Evolutionary conservation across 2,329 filamentous ascomycete genomes (phyloP), one percentile per base, ranked within the genome.

Genomic region (Hymenoscyphus salicellus): DNA sequence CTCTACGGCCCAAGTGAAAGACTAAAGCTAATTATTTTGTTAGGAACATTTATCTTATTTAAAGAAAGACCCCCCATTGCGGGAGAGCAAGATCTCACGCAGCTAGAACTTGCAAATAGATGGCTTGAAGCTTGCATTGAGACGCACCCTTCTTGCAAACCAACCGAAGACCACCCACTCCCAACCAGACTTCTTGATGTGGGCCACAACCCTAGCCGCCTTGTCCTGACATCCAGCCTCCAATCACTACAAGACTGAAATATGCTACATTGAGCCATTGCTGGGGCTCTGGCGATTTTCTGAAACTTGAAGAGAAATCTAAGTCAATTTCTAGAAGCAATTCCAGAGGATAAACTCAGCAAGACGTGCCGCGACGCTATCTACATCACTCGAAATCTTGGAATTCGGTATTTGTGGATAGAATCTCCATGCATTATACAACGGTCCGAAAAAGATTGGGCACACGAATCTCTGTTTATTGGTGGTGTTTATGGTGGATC

Each of bases 291-390:
- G 2, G 17, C 17, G 28, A 64, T 23, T 14, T 61, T 17, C 20
- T 64, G 5, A 64, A 55, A 26, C 61, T 63, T 10, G 58, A 28
- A 6, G 30, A n/a, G 52, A 23, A 62, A 55, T 41, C 33, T 69
- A n/a, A 17, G 55, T 4, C 11, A 36, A 20, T 64, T 61, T 28
- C 55, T 33, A 10, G 36, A 63, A 26, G 55, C 20, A n/a, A 61
- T 71, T 3, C 63, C 63, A 11, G 46, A 61, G 14, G 55, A 58
- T 26, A 43, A 32, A 33, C 62, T 74, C 3, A 63, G 70, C 10
- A 62, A 63, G 20, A 73, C 71, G 10, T 72, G 72, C 60, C 65
- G 66, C 56, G 72, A 74, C 52, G 72, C 71, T 41, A 66, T 74
- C 14, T 26, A 49, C 10, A 64, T 73, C 16, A 62, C 63, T 20